Evolutionary conservation across 495 filamentous ascomycete genomes (phyloP), one percentile per base, ranked within the genome.

Genomic region (Glonium stellatum): DNA sequence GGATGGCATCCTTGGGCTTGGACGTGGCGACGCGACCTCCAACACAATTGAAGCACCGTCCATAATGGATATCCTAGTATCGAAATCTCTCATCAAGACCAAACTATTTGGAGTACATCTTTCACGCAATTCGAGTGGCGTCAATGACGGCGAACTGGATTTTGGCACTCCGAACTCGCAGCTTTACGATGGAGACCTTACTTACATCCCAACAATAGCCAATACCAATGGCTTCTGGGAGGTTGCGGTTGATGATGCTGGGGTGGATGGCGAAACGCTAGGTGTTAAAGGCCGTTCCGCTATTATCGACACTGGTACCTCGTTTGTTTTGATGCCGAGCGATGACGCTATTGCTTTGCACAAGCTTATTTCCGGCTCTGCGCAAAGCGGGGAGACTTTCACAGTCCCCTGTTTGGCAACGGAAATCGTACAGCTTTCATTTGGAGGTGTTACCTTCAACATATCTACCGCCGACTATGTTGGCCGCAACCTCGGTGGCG

Each of bases 1-100:
- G 63, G 90, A 95, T 67, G 90, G 90, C n/a, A 93, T 95, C 51
- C 72, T 95, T 5, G 90, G 88, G 6, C 73, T 95, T n/a, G 84
- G 84, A 8, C 83, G 77, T 73, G 64, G 75, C 72, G 54, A 73
- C 60, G 65, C 75, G 1, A 31, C 34, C 12, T 22, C 66, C 39
- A 72, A 59, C 37, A 71, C 70, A 6, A 76, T 76, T 64, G 70
- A 72, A 11, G 77, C 77, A 9, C 79, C 84, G 31, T 85, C 80
- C 0, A 82, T 90, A 64, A 79, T 92, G 73, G 79, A 84, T 37
- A 67, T 74, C 25, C 74, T 92, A 22, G 75, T 73, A n/a, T 62
- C 79, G 3, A 72, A 81, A n/a, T 79, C 81, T 31, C 54, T 80
- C 2, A 74, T 95, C 49, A 62, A 78, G 9, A 72, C 79, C 0